phyloP scores from a whole-genome alignment of 192 early-diverging fungal genomes.

The Phycomyces blakesleeanus region DNA sequence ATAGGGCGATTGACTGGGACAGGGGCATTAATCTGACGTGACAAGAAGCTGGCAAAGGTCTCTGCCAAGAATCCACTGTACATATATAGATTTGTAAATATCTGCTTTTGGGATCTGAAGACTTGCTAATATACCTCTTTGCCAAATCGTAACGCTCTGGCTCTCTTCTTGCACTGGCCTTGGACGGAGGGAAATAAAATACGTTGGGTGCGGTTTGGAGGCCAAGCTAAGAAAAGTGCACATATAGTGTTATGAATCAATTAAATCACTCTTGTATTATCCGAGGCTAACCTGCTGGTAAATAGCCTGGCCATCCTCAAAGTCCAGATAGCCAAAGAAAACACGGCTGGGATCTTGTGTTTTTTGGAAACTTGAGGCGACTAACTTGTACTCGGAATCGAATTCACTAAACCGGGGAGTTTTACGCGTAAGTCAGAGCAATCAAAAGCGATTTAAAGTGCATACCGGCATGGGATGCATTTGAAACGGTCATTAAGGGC shows the following conservation, averaged over 20 bases:
- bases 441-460: background rate
- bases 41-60: slow-evolving; percentile 55
- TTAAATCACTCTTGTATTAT: background rate
- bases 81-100: background rate
- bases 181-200: slow-evolving; percentile 64
- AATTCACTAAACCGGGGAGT: slow-evolving; percentile 49
- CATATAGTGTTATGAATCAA: background rate
- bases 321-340: slow-evolving; percentile 69
- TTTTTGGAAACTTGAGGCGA: slow-evolving; percentile 50
- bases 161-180: slow-evolving; percentile 40
- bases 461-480: slow-evolving; percentile 73
- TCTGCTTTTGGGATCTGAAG: background rate
- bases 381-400: slow-evolving; percentile 60
- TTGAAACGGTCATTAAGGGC: slow-evolving; percentile 57
- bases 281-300: slow-evolving; percentile 55
- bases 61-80: slow-evolving; percentile 63
- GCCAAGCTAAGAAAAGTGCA: slow-evolving; percentile 33
- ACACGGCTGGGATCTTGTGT: slow-evolving; percentile 36
- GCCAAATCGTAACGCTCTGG: slow-evolving; percentile 59
- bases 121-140: slow-evolving; percentile 34
- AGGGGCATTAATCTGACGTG: slow-evolving; percentile 28
- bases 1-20: slow-evolving; percentile 52
- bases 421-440: no score
- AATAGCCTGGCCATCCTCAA: slow-evolving; percentile 53
- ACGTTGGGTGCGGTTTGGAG: slow-evolving; percentile 60